These are phyloP conservation scores for Cardamine resedifolia DNA, from an alignment of 345 rosid genomes.

Conservation along the genomic window DNA sequence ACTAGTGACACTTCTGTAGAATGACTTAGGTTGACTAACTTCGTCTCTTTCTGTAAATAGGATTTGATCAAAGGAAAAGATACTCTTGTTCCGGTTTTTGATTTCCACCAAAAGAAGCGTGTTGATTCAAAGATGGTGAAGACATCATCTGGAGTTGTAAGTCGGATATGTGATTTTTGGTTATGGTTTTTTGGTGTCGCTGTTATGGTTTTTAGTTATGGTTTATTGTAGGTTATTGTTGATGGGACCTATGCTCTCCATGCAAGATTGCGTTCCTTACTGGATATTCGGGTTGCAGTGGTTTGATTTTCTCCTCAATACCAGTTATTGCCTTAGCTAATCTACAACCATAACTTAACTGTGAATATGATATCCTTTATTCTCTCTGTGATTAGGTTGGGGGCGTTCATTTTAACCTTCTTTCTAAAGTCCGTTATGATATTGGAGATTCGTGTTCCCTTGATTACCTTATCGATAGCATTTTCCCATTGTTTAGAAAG, in stretches of 20 bases:
- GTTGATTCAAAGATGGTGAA: constrained; percentile 58
- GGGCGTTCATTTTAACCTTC: constrained; percentile 98
- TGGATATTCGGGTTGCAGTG: constrained; percentile 99
- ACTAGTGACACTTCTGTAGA: not conserved
- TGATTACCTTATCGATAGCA: constrained; percentile 95
- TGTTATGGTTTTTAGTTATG: constrained; percentile 8
- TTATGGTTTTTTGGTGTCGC: constrained; percentile 8
- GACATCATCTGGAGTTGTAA: constrained; percentile 82
- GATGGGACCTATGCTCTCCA: constrained; percentile 97
- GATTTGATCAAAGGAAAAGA: constrained; percentile 79
- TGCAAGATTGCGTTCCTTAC: constrained; percentile 89
- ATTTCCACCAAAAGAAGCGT: constrained; percentile 78
- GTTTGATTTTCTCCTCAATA: constrained; percentile 43
- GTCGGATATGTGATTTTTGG: constrained; percentile 31
- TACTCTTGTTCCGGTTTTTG: constrained; percentile 73
- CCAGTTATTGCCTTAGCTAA: constrained; percentile 17
- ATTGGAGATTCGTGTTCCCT: constrained; percentile 95
- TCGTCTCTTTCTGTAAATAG: constrained; percentile 45
- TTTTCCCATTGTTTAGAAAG: constrained; percentile 93
- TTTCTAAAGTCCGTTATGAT: constrained; percentile 93
- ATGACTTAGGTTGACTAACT: constrained; percentile 20
- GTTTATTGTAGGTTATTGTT: constrained; percentile 72
- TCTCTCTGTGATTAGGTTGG: constrained; percentile 68
- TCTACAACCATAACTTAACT: not conserved
- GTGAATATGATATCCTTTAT: not conserved